phyloP scores from a whole-genome alignment of 208 protist genomes.

The Angomonas ambiguus region DNA sequence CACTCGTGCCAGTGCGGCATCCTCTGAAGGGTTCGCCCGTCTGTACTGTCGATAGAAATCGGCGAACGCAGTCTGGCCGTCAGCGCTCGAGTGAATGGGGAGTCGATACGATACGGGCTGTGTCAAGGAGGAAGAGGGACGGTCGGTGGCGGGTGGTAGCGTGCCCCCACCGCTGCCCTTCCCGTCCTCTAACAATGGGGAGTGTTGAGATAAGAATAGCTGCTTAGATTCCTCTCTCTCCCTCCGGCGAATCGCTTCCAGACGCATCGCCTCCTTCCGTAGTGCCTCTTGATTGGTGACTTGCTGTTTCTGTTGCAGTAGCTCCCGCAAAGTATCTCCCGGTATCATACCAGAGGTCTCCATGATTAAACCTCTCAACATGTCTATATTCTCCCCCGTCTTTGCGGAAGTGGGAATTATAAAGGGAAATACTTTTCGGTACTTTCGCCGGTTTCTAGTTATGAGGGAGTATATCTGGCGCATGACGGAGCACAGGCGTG shows the following conservation, averaged over 20 bases:
- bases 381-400: constrained; percentile 80
- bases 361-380: constrained; percentile 77
- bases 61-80: neutral
- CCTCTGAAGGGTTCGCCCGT: constrained; percentile 9
- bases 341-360: constrained; percentile 87
- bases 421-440: constrained; percentile 84
- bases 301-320: constrained; percentile 52
- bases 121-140: no score
- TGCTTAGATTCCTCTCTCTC: constrained; percentile 35
- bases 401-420: constrained; percentile 82
- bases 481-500: constrained; percentile 84
- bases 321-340: constrained; percentile 66
- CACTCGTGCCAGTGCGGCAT: constrained; percentile 18
- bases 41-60: neutral
- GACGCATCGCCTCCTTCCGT: constrained; percentile 41
- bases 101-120: constrained; percentile 1
- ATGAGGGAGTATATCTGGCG: constrained; percentile 83
- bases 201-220: constrained; percentile 5
- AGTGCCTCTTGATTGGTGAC: constrained; percentile 44
- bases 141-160: neutral
- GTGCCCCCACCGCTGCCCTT: no score
- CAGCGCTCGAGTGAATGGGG: neutral
- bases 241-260: constrained; percentile 39
- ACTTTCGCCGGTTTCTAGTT: constrained; percentile 79
- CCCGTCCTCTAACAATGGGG: neutral